A percentile compares a stretch with the other conserved stretches of the same genome.
Conservation (phyloP, 176 grass and related monocot species). For the Cymbopogon citratus region DNA sequence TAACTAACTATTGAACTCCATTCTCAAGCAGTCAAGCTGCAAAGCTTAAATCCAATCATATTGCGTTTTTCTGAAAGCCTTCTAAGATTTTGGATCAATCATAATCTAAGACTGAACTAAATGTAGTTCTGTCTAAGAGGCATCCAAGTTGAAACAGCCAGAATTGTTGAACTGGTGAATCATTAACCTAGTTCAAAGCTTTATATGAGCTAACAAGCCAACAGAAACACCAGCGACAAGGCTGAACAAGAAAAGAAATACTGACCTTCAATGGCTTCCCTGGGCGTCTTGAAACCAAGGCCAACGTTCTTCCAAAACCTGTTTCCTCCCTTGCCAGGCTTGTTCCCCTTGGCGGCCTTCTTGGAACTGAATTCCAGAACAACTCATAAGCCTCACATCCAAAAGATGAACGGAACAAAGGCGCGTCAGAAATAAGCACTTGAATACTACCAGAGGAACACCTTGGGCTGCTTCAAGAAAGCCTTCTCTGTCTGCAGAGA, state of each 20-base stretch:
- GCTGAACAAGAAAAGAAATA: neutral
- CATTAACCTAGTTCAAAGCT: neutral
- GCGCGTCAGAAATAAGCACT: neutral
- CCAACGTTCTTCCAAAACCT: conserved; percentile 34
- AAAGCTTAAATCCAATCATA: neutral
- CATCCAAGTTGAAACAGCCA: neutral
- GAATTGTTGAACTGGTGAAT: neutral
- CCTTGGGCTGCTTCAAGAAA: conserved; percentile 47
- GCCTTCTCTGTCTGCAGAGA: conserved; percentile 35
- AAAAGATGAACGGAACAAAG: neutral
- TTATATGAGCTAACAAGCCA: neutral
- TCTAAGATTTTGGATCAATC: neutral
- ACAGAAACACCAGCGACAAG: neutral
- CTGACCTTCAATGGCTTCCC: conserved; percentile 29
- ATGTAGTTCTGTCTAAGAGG: neutral
- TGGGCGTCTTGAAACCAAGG: conserved; percentile 29
- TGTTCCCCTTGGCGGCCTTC: conserved; percentile 19
- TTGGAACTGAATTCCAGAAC: neutral
- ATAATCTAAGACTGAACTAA: neutral
- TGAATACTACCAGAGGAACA: conserved; percentile 34
- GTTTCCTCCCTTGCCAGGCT: conserved; percentile 31
- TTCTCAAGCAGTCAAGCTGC: neutral
- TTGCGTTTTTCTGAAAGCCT: neutral
- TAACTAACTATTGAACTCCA: neutral
- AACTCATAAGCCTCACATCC: neutral